Evolutionary conservation across 345 rosid genomes (phyloP).

Genomic region (Boechera retrofracta): DNA sequence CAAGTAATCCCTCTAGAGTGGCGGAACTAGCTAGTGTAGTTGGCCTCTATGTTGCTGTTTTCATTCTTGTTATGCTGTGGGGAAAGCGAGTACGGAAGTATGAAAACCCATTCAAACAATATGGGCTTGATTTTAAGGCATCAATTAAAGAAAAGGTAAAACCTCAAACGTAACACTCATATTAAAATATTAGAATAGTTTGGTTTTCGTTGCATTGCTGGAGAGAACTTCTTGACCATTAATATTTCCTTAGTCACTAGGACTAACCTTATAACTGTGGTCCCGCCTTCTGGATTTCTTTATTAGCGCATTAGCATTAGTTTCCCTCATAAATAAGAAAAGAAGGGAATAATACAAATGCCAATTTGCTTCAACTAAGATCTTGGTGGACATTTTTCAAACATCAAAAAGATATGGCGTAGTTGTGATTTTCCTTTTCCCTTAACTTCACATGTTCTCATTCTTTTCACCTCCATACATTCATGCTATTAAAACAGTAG

Average conservation of each 20-base stretch:
- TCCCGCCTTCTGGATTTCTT: constrained; percentile 11
- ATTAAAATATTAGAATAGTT: constrained; percentile 14
- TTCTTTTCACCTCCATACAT: constrained; percentile 14
- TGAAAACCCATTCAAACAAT: constrained; percentile 72
- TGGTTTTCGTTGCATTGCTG: constrained; percentile 8
- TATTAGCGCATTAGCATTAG: constrained; percentile 19
- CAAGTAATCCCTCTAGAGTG: constrained; percentile 62
- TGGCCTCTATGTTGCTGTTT: constrained; percentile 80
- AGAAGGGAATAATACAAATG: neutral
- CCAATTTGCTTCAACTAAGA: neutral
- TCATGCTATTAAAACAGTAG: constrained; percentile 18
- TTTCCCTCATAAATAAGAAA: constrained; percentile 1
- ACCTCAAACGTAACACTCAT: constrained; percentile 16
- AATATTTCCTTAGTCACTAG: constrained; percentile 8
- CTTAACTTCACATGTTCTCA: neutral
- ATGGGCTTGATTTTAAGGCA: constrained; percentile 76
- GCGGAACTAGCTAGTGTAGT: constrained; percentile 74
- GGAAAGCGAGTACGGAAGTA: constrained; percentile 81
- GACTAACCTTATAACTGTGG: constrained; percentile 9
- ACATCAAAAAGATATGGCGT: constrained; percentile 2
- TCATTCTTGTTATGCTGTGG: constrained; percentile 77
- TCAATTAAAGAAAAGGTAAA: constrained; percentile 56
- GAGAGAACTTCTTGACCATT: neutral
- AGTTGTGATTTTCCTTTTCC: constrained; percentile 22
- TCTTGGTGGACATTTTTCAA: neutral